A percentile compares a stretch with the other conserved stretches of the same genome.
Evolutionary conservation across 257 asterid genomes (phyloP).

Genomic region (Solanum lignicaule): DNA sequence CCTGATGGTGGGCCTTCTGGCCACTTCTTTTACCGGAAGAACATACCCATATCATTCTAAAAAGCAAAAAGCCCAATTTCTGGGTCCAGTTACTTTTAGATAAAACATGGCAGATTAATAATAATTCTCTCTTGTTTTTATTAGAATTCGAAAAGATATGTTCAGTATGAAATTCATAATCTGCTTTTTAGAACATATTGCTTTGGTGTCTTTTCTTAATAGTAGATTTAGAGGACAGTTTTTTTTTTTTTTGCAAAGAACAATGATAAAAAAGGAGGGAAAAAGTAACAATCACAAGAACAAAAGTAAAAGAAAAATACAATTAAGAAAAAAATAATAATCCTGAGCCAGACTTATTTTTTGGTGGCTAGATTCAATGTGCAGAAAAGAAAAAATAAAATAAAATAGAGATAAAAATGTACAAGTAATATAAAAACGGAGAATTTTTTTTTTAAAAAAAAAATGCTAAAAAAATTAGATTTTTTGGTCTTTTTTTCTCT

Average conservation of each 20-base stretch:
- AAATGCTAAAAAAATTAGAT: too few species aligned
- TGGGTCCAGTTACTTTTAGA: background rate
- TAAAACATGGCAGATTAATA: background rate
- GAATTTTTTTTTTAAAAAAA: too few species aligned
- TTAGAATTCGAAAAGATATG: background rate
- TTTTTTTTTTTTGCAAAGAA: too few species aligned
- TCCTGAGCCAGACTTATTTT: too few species aligned
- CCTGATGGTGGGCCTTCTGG: constrained; percentile 21
- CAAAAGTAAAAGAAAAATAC: background rate
- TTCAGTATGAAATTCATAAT: background rate
- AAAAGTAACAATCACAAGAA: background rate
- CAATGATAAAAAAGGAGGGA: background rate
- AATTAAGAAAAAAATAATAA: too few species aligned
- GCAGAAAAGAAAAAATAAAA: too few species aligned
- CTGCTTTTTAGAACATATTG: too few species aligned
- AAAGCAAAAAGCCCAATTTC: background rate
- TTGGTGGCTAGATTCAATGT: too few species aligned
- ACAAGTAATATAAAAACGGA: background rate
- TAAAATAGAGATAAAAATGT: background rate
- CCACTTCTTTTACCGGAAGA: background rate
- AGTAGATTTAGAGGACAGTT: too few species aligned
- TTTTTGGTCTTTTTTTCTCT: background rate
- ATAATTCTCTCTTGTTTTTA: background rate
- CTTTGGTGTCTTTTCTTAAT: background rate
- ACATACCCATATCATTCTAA: background rate